phyloP scores from a whole-genome alignment of 78 protist genomes.

The Dictyostelium brefeldianum region DNA sequence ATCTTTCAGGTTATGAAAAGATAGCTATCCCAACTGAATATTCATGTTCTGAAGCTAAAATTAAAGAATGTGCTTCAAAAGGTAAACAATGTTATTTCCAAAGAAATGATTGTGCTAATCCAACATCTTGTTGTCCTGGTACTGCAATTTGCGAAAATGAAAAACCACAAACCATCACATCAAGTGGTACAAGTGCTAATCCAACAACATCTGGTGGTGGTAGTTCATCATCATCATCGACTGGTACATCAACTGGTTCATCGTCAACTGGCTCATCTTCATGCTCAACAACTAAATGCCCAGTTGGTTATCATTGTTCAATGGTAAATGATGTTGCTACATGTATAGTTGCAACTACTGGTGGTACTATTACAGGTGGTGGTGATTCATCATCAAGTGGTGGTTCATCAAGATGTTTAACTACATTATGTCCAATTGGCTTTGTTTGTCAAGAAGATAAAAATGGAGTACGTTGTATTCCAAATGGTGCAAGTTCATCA shows the following conservation, averaged over 20 bases:
- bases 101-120: not conserved
- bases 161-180: not conserved
- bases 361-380: not conserved
- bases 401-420: not conserved
- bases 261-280: not conserved
- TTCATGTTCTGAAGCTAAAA: not conserved
- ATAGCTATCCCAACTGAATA: not conserved
- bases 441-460: not conserved
- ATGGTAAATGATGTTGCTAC: not conserved
- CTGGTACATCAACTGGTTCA: not conserved
- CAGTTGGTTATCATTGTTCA: not conserved
- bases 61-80: not conserved
- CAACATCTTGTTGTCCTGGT: conserved; percentile 17
- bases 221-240: not conserved
- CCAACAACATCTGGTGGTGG: not conserved
- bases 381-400: not conserved
- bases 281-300: not conserved
- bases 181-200: not conserved
- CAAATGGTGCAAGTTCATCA: not conserved
- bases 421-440: not conserved
- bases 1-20: not conserved
- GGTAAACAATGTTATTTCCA: not conserved
- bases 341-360: not conserved
- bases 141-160: not conserved
- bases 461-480: not conserved